phyloP scores from a whole-genome alignment of 2,329 filamentous ascomycete genomes.

The Apiospora malaysiana region DNA sequence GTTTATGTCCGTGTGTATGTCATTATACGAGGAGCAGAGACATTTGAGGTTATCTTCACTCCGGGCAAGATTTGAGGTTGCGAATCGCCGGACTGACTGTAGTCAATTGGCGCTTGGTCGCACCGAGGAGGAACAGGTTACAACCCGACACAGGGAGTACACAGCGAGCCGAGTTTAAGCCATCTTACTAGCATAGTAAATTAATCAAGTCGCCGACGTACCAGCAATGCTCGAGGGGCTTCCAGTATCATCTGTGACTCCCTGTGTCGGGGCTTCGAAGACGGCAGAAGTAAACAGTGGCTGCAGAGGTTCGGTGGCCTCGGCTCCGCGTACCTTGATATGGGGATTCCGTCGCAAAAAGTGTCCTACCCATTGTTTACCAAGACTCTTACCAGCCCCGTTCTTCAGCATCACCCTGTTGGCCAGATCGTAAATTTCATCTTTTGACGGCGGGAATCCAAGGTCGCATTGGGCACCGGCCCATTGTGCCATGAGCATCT shows the following conservation, averaged over 20 bases:
- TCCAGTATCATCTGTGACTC: not conserved
- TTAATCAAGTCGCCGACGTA: not conserved
- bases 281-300: not conserved
- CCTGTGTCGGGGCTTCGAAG: not conserved
- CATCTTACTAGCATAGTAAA: not conserved
- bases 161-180: not conserved
- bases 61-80: not conserved
- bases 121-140: not conserved
- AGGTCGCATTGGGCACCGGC: conserved; percentile 32
- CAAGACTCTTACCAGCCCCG: conserved; percentile 28
- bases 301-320: not conserved
- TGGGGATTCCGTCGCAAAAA: conserved; percentile 34
- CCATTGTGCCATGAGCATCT: conserved; percentile 35
- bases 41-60: not conserved
- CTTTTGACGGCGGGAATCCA: conserved; percentile 34
- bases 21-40: not conserved
- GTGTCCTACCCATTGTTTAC: conserved; percentile 37
- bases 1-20: not conserved
- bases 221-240: not conserved
- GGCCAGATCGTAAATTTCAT: conserved; percentile 34
- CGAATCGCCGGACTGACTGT: not conserved
- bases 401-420: conserved; percentile 32
- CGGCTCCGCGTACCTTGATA: conserved; percentile 25
- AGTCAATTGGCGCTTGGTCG: not conserved
- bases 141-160: not conserved